phyloP scores from a whole-genome alignment of 1,284 basidiomycete species.

The Termitomyces sp. region DNA sequence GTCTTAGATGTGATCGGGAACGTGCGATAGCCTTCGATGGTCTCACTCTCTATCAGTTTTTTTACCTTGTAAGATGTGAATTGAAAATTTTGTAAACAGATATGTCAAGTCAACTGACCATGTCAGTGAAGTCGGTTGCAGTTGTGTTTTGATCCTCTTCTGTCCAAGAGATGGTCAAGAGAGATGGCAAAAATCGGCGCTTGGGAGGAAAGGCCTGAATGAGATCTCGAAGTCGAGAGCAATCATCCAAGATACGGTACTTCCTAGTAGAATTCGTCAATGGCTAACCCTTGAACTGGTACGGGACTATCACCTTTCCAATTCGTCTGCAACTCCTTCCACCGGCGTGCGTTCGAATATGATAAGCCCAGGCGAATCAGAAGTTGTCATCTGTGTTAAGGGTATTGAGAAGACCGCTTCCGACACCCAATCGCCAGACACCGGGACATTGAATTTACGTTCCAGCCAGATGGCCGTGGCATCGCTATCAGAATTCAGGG shows the following conservation, averaged over 20 bases:
- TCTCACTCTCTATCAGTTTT: constrained; percentile 38
- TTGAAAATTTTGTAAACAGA: background rate
- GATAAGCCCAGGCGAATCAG: constrained; percentile 55
- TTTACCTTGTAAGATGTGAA: constrained; percentile 33
- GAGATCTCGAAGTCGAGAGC: constrained; percentile 59
- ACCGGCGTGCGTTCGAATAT: constrained; percentile 68
- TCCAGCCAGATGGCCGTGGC: constrained; percentile 74
- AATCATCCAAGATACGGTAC: constrained; percentile 68
- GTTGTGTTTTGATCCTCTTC: constrained; percentile 33
- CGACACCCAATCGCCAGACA: constrained; percentile 54
- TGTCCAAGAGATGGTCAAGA: constrained; percentile 57
- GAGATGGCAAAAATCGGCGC: constrained; percentile 53
- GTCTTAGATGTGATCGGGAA: constrained; percentile 45
- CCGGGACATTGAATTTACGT: constrained; percentile 62
- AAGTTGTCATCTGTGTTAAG: constrained; percentile 12
- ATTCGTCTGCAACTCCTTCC: constrained; percentile 52
- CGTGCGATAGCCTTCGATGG: constrained; percentile 37
- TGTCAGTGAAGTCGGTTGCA: constrained; percentile 40
- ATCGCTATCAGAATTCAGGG: constrained; percentile 63
- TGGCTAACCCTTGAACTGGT: background rate
- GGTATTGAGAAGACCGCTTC: constrained; percentile 58
- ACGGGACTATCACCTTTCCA: constrained; percentile 47
- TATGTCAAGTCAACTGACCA: constrained; percentile 34
- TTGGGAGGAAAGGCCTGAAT: constrained; percentile 45
- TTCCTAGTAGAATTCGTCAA: constrained; percentile 39